These are phyloP conservation scores for Panaeolus cyanescens DNA, from an alignment of 768 basidiomycete species.

Conservation along the genomic window DNA sequence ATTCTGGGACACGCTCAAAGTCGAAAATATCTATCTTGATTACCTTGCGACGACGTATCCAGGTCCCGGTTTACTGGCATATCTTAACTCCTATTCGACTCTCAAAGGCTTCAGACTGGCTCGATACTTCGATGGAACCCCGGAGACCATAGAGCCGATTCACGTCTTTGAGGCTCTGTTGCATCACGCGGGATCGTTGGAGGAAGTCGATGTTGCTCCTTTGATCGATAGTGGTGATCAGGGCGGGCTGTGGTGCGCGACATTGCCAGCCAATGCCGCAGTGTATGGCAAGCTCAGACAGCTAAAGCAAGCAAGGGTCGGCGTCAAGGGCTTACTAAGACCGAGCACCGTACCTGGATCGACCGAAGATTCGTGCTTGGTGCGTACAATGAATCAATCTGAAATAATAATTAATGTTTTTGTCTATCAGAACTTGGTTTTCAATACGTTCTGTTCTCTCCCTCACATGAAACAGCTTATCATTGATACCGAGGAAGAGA, in stretches of 20 bases:
- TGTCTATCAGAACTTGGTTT: background rate
- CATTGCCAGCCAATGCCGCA: background rate
- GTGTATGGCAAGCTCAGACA: background rate
- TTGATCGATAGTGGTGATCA: background rate
- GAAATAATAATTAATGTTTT: background rate
- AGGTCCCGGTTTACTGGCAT: background rate
- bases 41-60: background rate
- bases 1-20: background rate
- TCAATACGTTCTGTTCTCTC: background rate
- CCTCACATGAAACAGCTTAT: background rate
- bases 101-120: background rate
- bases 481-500: background rate
- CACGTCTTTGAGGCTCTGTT: background rate
- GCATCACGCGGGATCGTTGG: background rate
- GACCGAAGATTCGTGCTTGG: no score
- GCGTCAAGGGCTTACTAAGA: background rate
- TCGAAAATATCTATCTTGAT: background rate
- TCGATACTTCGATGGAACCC: background rate
- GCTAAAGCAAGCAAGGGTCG: background rate
- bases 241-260: background rate
- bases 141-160: background rate
- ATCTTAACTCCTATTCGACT: background rate
- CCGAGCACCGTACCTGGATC: background rate
- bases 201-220: background rate
- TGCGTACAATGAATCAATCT: background rate